A percentile compares a stretch with the other conserved stretches of the same genome.
These are phyloP conservation scores for Limnanthes douglasii DNA, from an alignment of 345 rosid genomes.

Conservation along the genomic window DNA sequence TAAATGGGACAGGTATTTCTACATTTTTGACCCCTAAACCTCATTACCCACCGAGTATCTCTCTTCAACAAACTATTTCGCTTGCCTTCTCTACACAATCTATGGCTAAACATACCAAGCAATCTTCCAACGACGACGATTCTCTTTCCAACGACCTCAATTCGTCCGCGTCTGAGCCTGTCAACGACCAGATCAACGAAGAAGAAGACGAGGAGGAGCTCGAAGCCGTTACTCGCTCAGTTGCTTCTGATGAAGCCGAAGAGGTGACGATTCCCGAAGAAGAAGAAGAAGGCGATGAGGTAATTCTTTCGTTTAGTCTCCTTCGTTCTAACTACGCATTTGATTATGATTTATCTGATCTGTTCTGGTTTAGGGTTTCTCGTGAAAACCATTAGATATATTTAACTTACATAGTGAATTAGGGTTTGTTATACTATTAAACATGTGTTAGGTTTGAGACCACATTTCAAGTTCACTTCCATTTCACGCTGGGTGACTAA, in stretches of 20 bases:
- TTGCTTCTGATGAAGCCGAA: constrained; percentile 49
- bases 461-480: neutral
- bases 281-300: constrained; percentile 29
- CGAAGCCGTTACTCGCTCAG: constrained; percentile 83
- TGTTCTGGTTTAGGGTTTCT: neutral
- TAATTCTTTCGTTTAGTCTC: neutral
- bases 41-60: too few relatives aligned
- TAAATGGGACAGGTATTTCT: neutral
- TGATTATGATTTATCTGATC: neutral
- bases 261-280: constrained; percentile 16
- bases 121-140: constrained; percentile 40
- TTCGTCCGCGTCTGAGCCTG: constrained; percentile 54
- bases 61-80: too few relatives aligned
- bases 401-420: neutral
- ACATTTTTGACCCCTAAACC: constrained; percentile 1
- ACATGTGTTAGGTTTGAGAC: neutral
- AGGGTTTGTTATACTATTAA: neutral
- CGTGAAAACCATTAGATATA: neutral
- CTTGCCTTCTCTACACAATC: too few relatives aligned
- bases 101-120: constrained; percentile 37
- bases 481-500: neutral
- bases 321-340: neutral
- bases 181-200: constrained; percentile 34
- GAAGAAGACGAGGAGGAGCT: constrained; percentile 87
- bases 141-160: constrained; percentile 33